A percentile compares a stretch with the other conserved stretches of the same genome.
These are phyloP conservation scores for Asclepias syriaca DNA, from an alignment of 257 asterid species.

Conservation along the genomic window DNA sequence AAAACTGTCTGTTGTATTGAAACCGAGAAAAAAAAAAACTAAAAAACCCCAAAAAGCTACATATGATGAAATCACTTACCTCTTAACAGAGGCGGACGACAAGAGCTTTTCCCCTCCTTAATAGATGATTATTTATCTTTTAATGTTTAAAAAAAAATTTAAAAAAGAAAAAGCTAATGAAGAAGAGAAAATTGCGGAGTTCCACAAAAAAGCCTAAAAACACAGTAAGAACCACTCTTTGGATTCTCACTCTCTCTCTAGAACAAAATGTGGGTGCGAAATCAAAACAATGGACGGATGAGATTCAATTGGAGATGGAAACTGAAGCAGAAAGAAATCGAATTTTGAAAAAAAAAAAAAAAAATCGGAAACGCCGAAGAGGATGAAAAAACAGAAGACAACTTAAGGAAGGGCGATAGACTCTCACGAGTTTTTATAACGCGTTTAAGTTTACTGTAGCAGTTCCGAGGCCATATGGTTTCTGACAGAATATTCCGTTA, in stretches of 20 bases:
- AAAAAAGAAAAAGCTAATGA: not conserved
- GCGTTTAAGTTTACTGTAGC: too few relatives aligned
- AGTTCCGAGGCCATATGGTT: too few relatives aligned
- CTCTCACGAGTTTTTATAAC: too few relatives aligned
- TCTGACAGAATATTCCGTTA: too few relatives aligned
- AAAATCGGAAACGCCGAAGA: not conserved
- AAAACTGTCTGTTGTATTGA: not conserved
- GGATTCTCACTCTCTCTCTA: not conserved
- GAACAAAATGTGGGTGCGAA: not conserved
- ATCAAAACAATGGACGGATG: slow-evolving; percentile 5
- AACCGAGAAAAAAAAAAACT: too few relatives aligned
- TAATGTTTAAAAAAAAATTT: too few relatives aligned
- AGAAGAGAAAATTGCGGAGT: slow-evolving; percentile 7
- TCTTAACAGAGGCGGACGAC: not conserved
- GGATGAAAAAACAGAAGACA: not conserved
- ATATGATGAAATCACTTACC: slow-evolving; percentile 1
- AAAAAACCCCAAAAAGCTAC: not conserved
- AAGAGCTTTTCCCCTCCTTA: not conserved
- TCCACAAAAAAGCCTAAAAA: not conserved
- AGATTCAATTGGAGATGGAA: not conserved
- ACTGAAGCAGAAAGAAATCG: not conserved
- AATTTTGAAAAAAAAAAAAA: too few relatives aligned
- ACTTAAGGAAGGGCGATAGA: too few relatives aligned
- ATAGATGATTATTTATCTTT: not conserved
- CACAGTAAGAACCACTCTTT: not conserved